Base-by-base conservation (phyloP, 352 stramenopile species). In the Elongisporangium prolatum region DNA sequence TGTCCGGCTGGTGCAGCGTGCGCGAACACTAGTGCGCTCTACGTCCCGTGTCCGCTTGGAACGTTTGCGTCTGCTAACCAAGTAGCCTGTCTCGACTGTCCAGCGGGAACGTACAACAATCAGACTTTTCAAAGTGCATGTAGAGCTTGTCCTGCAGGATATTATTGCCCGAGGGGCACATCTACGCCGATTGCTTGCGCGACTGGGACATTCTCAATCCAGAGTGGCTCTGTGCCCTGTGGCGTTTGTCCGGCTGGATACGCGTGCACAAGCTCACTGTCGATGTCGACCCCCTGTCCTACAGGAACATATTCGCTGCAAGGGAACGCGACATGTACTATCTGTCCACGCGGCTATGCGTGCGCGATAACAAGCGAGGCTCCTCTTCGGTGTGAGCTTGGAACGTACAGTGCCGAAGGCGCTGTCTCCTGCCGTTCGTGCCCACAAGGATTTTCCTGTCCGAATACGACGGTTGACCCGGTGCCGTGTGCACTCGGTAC, bases 31-130 rank as follows among this genome's bases (percentile, higher is more conserved):
- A 59, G 38, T 52, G 17, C 4, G 40, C 50, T 53, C 4, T 66
- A 61, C 22, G 50, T 70, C 18, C 54, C 56, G 11, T 97, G 89
- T 61, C 67, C 78, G 4, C 54, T 64, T 17, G 86, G 86, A 14
- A 77, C 69, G 18, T 91, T 78, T 58, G 75, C 77, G 11, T 48
- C 47, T 17, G 62, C 40, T 1, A 66, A 72, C 18, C 56, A 84
- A 14, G 57, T 53, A 4, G 52, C 64, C 25, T 92, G 82, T n/a
- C 79, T 72, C 18, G 54, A 67, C 4, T 92, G 82, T 22, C 57
- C 60, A 17, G 69, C 69, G 37, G 77, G 77, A 1, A 75, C 52
- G 4, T 76, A 70, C 57, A 80, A 74, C 52, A 60, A 71, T 48
- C 28, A 54, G 13, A 58, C 54, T 10, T 67, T 67, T 21, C 74